Percentiles rank a stretch among this genome's conserved stretches.
Conservation (phyloP, 2,329 filamentous ascomycete genomes). For the Ophiostoma ips region DNA sequence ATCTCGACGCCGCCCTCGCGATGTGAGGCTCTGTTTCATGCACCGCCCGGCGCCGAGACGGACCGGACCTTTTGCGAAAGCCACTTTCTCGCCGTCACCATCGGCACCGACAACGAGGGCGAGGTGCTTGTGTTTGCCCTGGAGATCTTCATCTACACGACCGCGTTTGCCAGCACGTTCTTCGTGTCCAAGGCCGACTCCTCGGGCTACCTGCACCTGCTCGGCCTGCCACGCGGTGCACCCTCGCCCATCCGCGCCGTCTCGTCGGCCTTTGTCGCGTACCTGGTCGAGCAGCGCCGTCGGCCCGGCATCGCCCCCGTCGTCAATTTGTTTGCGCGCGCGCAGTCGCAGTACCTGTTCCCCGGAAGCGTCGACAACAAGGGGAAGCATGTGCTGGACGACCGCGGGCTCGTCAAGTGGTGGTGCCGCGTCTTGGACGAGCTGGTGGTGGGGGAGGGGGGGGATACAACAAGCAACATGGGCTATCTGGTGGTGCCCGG, state of each 20-base stretch:
- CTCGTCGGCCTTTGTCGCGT: slow-evolving; percentile 60
- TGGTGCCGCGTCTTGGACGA: slow-evolving; percentile 85
- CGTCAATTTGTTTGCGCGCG: slow-evolving; percentile 79
- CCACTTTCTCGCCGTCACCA: slow-evolving; percentile 52
- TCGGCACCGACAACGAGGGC: slow-evolving; percentile 21
- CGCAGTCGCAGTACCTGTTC: slow-evolving; percentile 90
- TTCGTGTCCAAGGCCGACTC: slow-evolving; percentile 98
- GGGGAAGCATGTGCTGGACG: slow-evolving; percentile 82
- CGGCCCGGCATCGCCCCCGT: slow-evolving; percentile 55
- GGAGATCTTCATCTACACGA: slow-evolving; percentile 79
- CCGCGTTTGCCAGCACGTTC: slow-evolving; percentile 64
- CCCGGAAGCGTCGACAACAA: slow-evolving; percentile 76
- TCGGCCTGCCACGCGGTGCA: slow-evolving; percentile 47
- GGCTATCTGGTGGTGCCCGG: slow-evolving; percentile 83
- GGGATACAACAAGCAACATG: too few relatives aligned
- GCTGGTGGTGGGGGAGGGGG: slow-evolving; percentile 40
- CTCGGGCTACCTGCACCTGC: slow-evolving; percentile 65
- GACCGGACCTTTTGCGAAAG: slow-evolving; percentile 77
- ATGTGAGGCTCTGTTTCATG: slow-evolving; percentile 63
- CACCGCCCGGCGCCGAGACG: slow-evolving; percentile 55
- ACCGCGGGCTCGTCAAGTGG: slow-evolving; percentile 83
- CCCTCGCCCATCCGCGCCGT: slow-evolving; percentile 63
- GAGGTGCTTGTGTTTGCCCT: slow-evolving; percentile 66
- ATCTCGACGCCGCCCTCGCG: slow-evolving; percentile 70
- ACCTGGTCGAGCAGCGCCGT: slow-evolving; percentile 54